Evolutionary conservation across 495 filamentous ascomycete genomes (phyloP), one percentile per base, ranked within the genome.

Genomic region (Tuber magnatum): DNA sequence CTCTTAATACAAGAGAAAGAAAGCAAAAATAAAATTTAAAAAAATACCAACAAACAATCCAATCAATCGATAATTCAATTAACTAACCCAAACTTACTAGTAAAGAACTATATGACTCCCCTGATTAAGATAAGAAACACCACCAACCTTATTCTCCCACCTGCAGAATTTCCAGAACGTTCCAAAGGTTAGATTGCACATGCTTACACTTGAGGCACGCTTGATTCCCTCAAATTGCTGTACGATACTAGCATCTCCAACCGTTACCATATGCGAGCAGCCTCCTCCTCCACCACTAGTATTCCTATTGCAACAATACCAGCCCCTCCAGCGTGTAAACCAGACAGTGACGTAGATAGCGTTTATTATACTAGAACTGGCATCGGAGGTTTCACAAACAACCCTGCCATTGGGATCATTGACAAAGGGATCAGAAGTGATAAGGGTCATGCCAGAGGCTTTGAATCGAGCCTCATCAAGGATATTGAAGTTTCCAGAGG

Each of bases 331-430:
- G 28, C 12, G 1, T 1, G 3, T 3, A 5, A 65, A 14, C n/a
- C 12, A 32, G 12, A 0, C 1, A 0, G n/a, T 10, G 10, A 65
- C n/a, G 0, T 2, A 0, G 7, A 12, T 28, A 12, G 28, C 0
- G 9, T 65, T 65, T n/a, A 10, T 32, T 65, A 18, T 7, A 3
- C 0, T 16, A 5, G 56, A 28, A 2, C 56, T 65, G 2, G 12
- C 56, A 35, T 5, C 5, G 0, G 56, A 32, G 28, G 56, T 65
- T 3, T 35, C 12, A 28, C 56, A 65, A 16, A 65, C 12, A 28
- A 65, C 14, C 0, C 3, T 4, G 3, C 56, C 56, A 10, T 32
- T 1, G 12, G 28, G 12, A 10, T 65, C 28, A 1, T 65, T 12
- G 12, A 28, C 0, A 65, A 2, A 6, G 28, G 56, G 56, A 18